These are phyloP conservation scores for Botryotinia globosa DNA, from an alignment of 2,329 filamentous ascomycete genomes.

Conservation along the genomic window DNA sequence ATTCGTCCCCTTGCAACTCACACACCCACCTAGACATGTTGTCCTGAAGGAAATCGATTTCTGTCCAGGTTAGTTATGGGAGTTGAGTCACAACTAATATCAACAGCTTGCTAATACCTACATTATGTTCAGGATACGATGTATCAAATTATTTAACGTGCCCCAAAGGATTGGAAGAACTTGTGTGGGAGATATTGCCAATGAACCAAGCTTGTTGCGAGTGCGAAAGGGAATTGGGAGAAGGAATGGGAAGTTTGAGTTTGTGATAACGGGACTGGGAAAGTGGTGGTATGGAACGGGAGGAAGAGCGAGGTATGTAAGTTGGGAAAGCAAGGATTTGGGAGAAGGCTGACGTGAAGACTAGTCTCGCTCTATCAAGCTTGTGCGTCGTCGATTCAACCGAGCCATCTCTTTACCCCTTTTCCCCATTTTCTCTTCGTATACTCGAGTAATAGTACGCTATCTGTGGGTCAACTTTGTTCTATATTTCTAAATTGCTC, in stretches of 20 bases:
- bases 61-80: not conserved
- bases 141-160: not conserved
- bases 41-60: not conserved
- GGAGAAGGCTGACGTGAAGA: not conserved
- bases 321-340: not conserved
- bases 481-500: not conserved
- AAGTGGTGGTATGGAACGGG: not conserved
- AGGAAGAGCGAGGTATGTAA: not conserved
- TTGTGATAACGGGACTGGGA: not conserved
- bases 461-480: not conserved
- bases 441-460: not conserved
- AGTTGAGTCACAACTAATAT: rapidly evolving
- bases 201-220: not conserved
- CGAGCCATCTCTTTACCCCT: not conserved
- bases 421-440: not conserved
- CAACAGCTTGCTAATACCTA: rapidly evolving
- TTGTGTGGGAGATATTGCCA: not conserved
- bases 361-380: not conserved
- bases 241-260: not conserved
- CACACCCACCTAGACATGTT: not conserved
- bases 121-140: not conserved
- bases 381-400: not conserved
- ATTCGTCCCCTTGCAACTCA: not conserved
- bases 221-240: not conserved
- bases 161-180: not conserved